Base-by-base conservation (phyloP, 768 basidiomycete genomes). In the Gymnopilus junonius region DNA sequence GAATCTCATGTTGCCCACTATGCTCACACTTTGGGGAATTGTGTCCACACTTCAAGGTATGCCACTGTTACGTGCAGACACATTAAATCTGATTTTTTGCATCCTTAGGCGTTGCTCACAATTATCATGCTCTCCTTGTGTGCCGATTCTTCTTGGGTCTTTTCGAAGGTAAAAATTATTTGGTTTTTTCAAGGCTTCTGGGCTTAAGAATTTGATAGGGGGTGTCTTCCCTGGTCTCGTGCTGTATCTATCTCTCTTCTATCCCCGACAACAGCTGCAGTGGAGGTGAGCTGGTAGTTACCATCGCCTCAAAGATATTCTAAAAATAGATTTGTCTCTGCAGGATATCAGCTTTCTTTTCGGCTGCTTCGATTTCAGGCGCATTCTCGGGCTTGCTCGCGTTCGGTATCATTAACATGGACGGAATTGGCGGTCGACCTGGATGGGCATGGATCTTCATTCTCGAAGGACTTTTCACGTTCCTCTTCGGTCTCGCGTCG, bases 401-500 rank as follows among this genome's bases (percentile, higher is more conserved):
- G 0, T 80, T 83, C 46, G 87, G 84, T 0, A 89, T 93, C 68
- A 80, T 86, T 58, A 77, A 86, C 39, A 86, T 92, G 83, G 69
- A 89, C 53, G 87, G 87, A 11, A 73, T 83, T 10, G 79, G 81
- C 0, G 73, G 79, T 1, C 81, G 80, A 40, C 79, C 82, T 3
- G 89, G 87, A 2, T 91, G 89, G 89, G 78, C 83, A 15, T 91
- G 87, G 89, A 84, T 90, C 53, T 88, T 88, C 71, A 85, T 88
- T 56, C 74, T 88, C 32, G 85, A 91, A 73, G 91, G 91, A 1
- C 73, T 83, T 2, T 86, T 92, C 73, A 90, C 90, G 0, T 75
- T 85, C 59, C 50, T 83, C 2, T 85, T 88, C 63, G 91, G 89
- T 7, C 32, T 84, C 3, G 29, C 72, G 1, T 78, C 84, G 0